These are phyloP conservation scores for Stenogyne calaminthoides DNA, from an alignment of 305 asterid genomes.

Conservation along the genomic window DNA sequence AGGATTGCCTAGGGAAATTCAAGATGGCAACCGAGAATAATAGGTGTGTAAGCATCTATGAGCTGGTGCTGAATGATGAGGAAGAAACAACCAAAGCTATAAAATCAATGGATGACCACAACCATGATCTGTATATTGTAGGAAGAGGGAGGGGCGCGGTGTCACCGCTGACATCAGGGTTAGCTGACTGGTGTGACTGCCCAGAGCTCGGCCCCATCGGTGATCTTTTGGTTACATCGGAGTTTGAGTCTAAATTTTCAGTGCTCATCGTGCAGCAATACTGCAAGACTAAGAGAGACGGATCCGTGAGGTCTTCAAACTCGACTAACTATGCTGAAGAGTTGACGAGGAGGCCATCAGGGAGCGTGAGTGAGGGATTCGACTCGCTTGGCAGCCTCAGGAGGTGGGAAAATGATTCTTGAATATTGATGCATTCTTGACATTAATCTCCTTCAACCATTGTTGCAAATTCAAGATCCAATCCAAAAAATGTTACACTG, in stretches of 20 bases:
- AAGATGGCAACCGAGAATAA: conserved; percentile 45
- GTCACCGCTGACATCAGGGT: conserved; percentile 72
- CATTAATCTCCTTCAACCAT: conserved; percentile 15
- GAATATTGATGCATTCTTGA: conserved; percentile 13
- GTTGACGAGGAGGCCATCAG: conserved; percentile 42
- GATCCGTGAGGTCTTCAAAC: conserved; percentile 45
- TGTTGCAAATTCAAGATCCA: conserved; percentile 6
- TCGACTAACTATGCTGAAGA: conserved; percentile 48
- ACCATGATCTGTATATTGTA: conserved; percentile 68
- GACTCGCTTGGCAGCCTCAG: conserved; percentile 54
- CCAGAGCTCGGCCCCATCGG: conserved; percentile 95
- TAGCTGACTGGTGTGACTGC: conserved; percentile 96
- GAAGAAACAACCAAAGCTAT: conserved; percentile 80
- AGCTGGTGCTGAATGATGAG: conserved; percentile 71
- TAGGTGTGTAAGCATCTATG: conserved; percentile 45
- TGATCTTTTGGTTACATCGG: conserved; percentile 84
- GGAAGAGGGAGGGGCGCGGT: conserved; percentile 74
- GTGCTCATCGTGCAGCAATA: conserved; percentile 89
- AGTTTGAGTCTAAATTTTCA: conserved; percentile 69
- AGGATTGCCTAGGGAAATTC: conserved; percentile 63
- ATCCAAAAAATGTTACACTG: neutral
- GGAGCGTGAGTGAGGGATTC: conserved; percentile 47
- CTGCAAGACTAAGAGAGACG: conserved; percentile 40
- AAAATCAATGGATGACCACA: conserved; percentile 71
- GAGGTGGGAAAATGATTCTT: conserved; percentile 46